Evolutionary conservation across 257 asterid species (phyloP).

Genomic region (Gentiana straminea): DNA sequence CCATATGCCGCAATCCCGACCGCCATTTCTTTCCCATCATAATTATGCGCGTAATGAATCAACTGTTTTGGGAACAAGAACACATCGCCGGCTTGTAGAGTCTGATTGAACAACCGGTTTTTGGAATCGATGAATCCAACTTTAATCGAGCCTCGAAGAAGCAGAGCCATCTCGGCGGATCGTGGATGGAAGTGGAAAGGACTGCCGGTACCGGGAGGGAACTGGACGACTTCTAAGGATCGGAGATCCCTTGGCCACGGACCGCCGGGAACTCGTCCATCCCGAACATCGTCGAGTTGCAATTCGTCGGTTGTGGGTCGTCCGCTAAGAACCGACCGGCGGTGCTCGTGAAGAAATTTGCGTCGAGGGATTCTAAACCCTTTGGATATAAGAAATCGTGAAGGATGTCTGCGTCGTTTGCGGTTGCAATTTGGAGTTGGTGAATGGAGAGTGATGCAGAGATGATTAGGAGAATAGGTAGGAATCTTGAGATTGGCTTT

Average conservation of each 20-base stretch:
- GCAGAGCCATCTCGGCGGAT: conserved; percentile 15
- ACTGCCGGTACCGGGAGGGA: conserved; percentile 28
- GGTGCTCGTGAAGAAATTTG: conserved; percentile 11
- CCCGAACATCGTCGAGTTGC: conserved; percentile 7
- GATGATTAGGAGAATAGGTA: too few species aligned
- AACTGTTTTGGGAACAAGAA: conserved; percentile 21
- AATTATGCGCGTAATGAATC: conserved; percentile 16
- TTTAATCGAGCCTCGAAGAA: conserved; percentile 12
- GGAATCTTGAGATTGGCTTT: too few species aligned
- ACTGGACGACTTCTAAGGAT: conserved; percentile 13
- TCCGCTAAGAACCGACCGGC: conserved; percentile 12
- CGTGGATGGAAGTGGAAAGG: conserved; percentile 54
- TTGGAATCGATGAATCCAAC: conserved; percentile 19
- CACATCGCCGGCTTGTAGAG: conserved; percentile 8
- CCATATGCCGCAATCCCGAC: conserved; percentile 16
- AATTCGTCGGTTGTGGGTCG: not conserved
- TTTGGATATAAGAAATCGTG: too few species aligned
- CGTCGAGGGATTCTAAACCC: not conserved
- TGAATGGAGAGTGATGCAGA: too few species aligned
- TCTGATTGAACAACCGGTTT: conserved; percentile 15
- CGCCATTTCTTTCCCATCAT: conserved; percentile 1
- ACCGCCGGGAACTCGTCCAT: conserved; percentile 12
- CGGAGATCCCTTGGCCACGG: conserved; percentile 21
- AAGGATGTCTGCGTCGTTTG: too few species aligned
- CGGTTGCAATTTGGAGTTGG: too few species aligned